Base-by-base conservation (phyloP, 2,329 filamentous ascomycete species). In the Aspergillus terreus region DNA sequence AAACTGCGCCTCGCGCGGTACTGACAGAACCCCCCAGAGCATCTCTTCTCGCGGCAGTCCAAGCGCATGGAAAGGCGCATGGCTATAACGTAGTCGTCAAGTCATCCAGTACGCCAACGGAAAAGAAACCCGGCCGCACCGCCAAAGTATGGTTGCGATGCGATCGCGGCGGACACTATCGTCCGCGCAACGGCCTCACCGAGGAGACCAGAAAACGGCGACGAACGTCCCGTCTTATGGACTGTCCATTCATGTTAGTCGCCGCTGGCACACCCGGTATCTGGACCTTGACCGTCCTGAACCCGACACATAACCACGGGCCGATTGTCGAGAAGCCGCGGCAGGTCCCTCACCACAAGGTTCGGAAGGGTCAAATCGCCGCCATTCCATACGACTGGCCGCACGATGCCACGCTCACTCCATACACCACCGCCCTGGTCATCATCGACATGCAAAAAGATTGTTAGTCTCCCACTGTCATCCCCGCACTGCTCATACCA, bases 401-500 rank as follows among this genome's bases (percentile, higher is more conserved):
- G 7, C 73, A 77, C 55, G 72, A 76, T 61, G 69, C 70, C 1
- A 69, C 69, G 6, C 67, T 77, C 40, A 71, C 69, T 4, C 71
- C 73, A 21, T 73, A 71, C 52, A 76, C 72, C 4, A 76, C 74
- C 23, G 75, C 74, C 0, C 60, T 77, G 40, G 71, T 77, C 21
- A 65, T 77, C 10, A 73, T 77, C 51, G 75, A 77, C 56, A 77
- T 77, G 75, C 75, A 77, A 54, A 71, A 73, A 47, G 75, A 77
- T 58, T 76, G 74, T 76, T 59, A 50, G 72, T 63, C 32, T 52
- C 11, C 43, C 15, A 19, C 19, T 33, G 14, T n/a, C 25, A 32
- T 21, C 6, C n/a, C 7, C 7, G 3, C 10, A 11, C 33, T 9
- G 17, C n/a, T 9, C 11, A 30, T 48, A 44, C 19, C n/a, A 21